Base-by-base conservation (phyloP, 768 basidiomycete species). In the Chalciporus pseudorubinellus region DNA sequence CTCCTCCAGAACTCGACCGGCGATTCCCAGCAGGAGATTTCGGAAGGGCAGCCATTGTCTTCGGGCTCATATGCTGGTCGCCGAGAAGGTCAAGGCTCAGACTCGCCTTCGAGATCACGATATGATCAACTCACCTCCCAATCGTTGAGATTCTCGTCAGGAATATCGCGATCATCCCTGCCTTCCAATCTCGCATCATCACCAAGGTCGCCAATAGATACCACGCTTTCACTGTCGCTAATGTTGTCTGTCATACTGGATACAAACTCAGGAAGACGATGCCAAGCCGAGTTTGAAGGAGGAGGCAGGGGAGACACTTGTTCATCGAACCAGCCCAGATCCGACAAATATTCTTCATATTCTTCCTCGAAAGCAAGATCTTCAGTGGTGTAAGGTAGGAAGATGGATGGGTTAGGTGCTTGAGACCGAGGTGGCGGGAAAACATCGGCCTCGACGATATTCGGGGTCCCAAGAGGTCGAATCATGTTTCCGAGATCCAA, bases 291-390 rank as follows among this genome's bases (percentile, higher is more conserved):
- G 48, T 58, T 62, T 13, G 55, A 59, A 45, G 64, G 54, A 19
- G 64, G 49, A 43, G 65, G 66, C 31, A 74, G 72, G 44, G 72
- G 64, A 31, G 74, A 68, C 20, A 71, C 53, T 48, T 79, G 75
- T 42, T 82, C 80, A 48, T 87, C 85, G 4, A 84, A 80, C 77
- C 80, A 87, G 16, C 87, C 88, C 20, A 94, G 73, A 63, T 92
- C 92, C n/a, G 86, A 90, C 22, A 98, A 74, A 60, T 95, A 93
- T 63, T 95, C 94, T 67, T 98, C 95, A 62, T 97, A 98, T 63
- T 97, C 95, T 64, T 93, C 92, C 63, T 98, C 95, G 59, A 94
- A 95, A 1, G 92, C 93, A 52, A 92, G 88, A 59, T 93, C 90
- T 66, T 98, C 95, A 2, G 91, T 87, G 36, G 90, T 92, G 65